Percentiles rank a stretch among this genome's conserved stretches.
phyloP scores from a whole-genome alignment of 2,329 filamentous ascomycete species.

The Epichloe aotearoae region DNA sequence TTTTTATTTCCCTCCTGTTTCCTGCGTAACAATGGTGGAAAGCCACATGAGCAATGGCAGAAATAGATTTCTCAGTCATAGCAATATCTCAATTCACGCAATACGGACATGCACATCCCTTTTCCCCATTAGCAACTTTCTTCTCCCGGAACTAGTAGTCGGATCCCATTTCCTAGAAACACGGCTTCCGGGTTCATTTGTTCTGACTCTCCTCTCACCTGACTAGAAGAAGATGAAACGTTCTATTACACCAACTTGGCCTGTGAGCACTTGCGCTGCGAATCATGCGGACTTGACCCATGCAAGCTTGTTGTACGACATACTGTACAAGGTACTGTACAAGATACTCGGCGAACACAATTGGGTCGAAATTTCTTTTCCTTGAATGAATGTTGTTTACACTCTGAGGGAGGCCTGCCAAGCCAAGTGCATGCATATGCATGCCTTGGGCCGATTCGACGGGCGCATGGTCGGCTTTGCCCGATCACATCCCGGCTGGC shows the following conservation, averaged over 20 bases:
- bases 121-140: no score
- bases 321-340: not conserved
- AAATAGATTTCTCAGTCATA: not conserved
- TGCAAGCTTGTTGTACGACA: not conserved
- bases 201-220: not conserved
- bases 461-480: not conserved
- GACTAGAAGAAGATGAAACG: not conserved
- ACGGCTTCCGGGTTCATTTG: not conserved
- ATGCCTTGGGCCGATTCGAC: not conserved
- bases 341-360: not conserved
- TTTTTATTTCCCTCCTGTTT: not conserved
- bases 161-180: not conserved
- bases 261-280: not conserved
- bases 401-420: no score
- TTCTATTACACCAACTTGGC: not conserved
- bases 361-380: not conserved
- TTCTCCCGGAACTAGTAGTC: no score
- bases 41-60: not conserved
- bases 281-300: not conserved
- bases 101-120: no score
- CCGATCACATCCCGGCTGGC: not conserved
- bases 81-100: not conserved
- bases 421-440: no score
- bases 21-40: not conserved
- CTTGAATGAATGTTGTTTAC: no score